Base-by-base conservation (phyloP, 345 rosid genomes). In the Combretum micranthum region DNA sequence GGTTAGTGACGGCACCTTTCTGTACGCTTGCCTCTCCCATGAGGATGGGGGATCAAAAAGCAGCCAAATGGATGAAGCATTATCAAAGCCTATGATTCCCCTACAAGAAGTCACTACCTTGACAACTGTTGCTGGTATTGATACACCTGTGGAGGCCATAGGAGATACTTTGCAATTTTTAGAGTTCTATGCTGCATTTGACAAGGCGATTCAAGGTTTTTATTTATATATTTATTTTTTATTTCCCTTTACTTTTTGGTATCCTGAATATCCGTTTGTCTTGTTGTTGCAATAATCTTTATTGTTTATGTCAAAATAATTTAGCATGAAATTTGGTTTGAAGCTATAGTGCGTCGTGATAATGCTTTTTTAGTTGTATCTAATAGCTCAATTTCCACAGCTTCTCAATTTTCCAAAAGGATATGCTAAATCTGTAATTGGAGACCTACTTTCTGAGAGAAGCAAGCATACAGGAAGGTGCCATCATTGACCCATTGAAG, bases 111-210 rank as follows among this genome's bases (percentile, higher is more conserved):
- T 84, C 46, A 71, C 69, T 47, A 22, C 48, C 68, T 76, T 78
- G 75, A 69, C 62, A 47, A 58, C 73, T 65, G 77, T 86, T 44
- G 80, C 83, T 20, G 91, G 86, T 42, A 48, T 82, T 60, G 87
- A 86, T 44, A 60, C 88, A 47, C 58, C 80, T 55, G 72, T 80
- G 51, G 76, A 83, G 64, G 68, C 72, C 69, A 82, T 64, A 52
- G 99, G 94, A 45, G 68, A 75, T 32, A 83, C 80, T 56, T 67
- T 93, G 60, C 99, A 88, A 62, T 89, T 93, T 65, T 55, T 86
- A 46, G 89, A 86, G 63, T 93, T 93, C 61, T 88, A 86, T 73
- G 70, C 82, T 43, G 78, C 94, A 68, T 93, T 93, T 73, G 81
- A 80, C 49, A 65, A 77, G 97, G 99, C 9, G 39, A 32, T 32